Evolutionary conservation across 192 early-diverging fungal species (phyloP), one percentile per base, ranked within the genome.

Genomic region (Entrophospora sp.): DNA sequence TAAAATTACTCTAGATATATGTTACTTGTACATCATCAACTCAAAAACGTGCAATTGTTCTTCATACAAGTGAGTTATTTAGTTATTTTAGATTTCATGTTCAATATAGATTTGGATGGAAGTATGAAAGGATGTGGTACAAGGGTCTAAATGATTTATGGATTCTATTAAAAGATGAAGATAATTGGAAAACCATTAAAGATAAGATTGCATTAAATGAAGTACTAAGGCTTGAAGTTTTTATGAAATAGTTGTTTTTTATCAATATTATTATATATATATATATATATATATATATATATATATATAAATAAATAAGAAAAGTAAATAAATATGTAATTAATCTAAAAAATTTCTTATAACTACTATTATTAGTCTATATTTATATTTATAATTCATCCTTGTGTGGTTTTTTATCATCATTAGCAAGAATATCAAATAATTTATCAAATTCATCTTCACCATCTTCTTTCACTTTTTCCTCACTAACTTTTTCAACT

Each of bases 401-500:
- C 22, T 10, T 56, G 16, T 4, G 10, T 22, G 4, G 52, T 56
- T 14, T 16, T 34, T 18, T 31, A 18, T 34, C 18, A 34, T 56
- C 42, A 35, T 24, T 25, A 28, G 52, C 48, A 25, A 53, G 55
- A 16, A 55, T 35, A 18, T 34, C 46, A 42, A 55, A 42, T 31
- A 36, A 31, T 55, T 66, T 66, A 55, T 66, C 64, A 27, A 66
- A 18, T 56, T 66, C 64, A 36, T 66, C 64, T n/a, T 63, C 66
- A 27, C 37, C 43, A 45, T 71, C 51, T 38, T 64, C 60, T 31
- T 14, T 28, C 12, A 62, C 68, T n/a, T 13, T 31, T 27, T 64
- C 52, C 22, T 44, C 59, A 34, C 49, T 28, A 2, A 35, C 67
- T 3, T 53, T 53, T 36, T 58, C 32, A 6, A 58, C 6, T 24